phyloP scores from a whole-genome alignment of 73 alveolate species.

The Vitrella brassicaformis region DNA sequence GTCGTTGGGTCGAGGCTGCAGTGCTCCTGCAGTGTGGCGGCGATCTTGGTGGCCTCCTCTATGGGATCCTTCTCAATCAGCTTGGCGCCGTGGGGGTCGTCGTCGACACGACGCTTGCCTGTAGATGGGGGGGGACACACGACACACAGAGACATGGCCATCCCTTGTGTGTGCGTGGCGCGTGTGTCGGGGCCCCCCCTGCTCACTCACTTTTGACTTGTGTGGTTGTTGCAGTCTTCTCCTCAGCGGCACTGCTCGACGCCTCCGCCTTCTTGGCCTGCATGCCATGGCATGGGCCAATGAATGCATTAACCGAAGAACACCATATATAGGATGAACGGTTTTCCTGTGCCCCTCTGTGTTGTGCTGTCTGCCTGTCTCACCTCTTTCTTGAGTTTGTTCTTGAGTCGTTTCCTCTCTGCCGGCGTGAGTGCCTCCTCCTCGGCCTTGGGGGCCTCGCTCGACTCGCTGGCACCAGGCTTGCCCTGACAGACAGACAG shows the following conservation, averaged over 20 bases:
- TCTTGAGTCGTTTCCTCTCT: conserved; percentile 23
- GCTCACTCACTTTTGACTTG: not conserved
- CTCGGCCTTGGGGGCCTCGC: not conserved
- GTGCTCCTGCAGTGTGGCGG: too few relatives aligned
- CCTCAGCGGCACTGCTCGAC: not conserved
- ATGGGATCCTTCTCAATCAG: conserved; percentile 24
- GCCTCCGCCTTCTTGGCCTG: not conserved
- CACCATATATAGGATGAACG: not conserved
- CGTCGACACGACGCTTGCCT: conserved; percentile 22
- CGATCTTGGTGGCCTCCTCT: conserved; percentile 30
- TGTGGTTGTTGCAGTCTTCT: not conserved
- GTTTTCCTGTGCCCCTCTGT: conserved; percentile 1
- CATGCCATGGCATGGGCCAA: not conserved
- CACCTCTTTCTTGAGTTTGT: conserved; percentile 31
- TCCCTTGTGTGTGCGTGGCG: conserved; percentile 5
- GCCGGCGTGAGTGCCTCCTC: conserved; percentile 21
- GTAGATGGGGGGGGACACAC: not conserved
- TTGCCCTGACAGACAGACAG: not conserved
- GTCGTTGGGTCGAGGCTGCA: too few relatives aligned
- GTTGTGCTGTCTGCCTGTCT: not conserved
- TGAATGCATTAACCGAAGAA: not conserved
- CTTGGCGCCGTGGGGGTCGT: conserved; percentile 29
- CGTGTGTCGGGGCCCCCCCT: not conserved
- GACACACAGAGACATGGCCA: not conserved
- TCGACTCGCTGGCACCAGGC: not conserved